Base-by-base conservation (phyloP, 306 rosid species). In the Prunus salicina region DNA sequence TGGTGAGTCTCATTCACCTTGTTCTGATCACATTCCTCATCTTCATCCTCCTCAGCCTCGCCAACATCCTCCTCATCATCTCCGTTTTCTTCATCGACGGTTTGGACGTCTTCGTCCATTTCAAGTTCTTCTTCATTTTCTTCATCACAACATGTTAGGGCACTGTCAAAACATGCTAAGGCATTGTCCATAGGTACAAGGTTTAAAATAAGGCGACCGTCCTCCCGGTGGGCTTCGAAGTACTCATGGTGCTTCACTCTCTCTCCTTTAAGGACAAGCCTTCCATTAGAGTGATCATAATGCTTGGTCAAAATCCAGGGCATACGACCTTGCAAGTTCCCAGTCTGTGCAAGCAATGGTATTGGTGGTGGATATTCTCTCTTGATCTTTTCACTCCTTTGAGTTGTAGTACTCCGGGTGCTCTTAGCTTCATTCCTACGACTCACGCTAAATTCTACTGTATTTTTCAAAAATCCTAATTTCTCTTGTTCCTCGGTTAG, bases 291-390 rank as follows among this genome's bases (percentile, higher is more conserved):
- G 13, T 10, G 18, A n/a, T 52, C 19, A 32, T 2, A 67, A 47
- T 89, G 78, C 74, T 87, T 84, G 4, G 69, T 67, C 32, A 88
- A 77, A 57, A 20, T 64, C 93, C 84, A 88, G 16, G 89, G 85
- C 88, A 80, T 72, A 15, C 75, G 41, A 3, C 80, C 67, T 0
- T 16, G 68, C 45, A 71, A 57, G 30, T 74, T 75, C 50, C 86
- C 81, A 1, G 81, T 45, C 18, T 67, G 77, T 19, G 78, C 72
- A 24, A 87, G 20, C 51, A 80, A 18, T 0, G 86, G 70, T 53
- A 93, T 76, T 9, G 91, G 87, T 0, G 88, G 91, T 0, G 97
- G 98, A 61, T 76, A 77, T 67, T 86, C 57, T 49, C 63, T 69
- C 82, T 18, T 74, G n/a, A 53, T 52, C 43, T 15, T 15, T 14